phyloP scores from a whole-genome alignment of 192 early-diverging fungal genomes.

The Coemansia asiatica region DNA sequence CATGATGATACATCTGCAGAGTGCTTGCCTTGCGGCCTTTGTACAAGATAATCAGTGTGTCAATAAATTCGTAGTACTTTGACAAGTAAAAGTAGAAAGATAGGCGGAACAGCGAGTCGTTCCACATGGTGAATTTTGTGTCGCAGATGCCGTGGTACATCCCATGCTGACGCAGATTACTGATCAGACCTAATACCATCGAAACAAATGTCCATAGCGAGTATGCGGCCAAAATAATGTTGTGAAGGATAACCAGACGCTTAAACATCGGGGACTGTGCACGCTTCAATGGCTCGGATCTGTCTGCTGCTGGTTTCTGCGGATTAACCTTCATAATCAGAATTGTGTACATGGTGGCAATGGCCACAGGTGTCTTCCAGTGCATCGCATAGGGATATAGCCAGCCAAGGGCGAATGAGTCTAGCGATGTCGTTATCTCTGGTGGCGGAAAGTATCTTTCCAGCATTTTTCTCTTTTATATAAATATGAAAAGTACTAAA shows the following conservation, averaged over 20 bases:
- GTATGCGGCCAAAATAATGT: constrained; percentile 68
- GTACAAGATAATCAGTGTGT: constrained; percentile 81
- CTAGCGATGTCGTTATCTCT: constrained; percentile 31
- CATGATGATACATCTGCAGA: constrained; percentile 87
- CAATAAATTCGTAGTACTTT: constrained; percentile 87
- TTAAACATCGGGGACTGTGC: constrained; percentile 61
- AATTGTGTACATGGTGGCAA: constrained; percentile 62
- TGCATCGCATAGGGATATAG: constrained; percentile 72
- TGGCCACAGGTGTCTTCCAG: constrained; percentile 67
- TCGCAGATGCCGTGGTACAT: constrained; percentile 71
- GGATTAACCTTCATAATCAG: constrained; percentile 39
- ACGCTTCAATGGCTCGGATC: constrained; percentile 12
- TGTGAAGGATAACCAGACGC: constrained; percentile 76
- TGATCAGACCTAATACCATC: constrained; percentile 59
- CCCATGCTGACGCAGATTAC: constrained; percentile 56
- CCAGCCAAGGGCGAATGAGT: constrained; percentile 67
- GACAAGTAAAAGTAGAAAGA: constrained; percentile 86
- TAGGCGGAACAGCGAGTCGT: constrained; percentile 68
- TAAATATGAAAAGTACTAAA: not conserved
- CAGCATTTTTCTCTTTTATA: constrained; percentile 18
- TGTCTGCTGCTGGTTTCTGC: constrained; percentile 20
- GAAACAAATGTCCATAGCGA: constrained; percentile 72
- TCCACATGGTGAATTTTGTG: constrained; percentile 65
- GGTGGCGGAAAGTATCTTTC: constrained; percentile 36
- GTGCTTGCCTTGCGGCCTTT: constrained; percentile 73